Percentiles rank a stretch among this genome's conserved stretches.
phyloP scores from a whole-genome alignment of 176 grass and related monocot genomes.

The Lolium multiflorum region DNA sequence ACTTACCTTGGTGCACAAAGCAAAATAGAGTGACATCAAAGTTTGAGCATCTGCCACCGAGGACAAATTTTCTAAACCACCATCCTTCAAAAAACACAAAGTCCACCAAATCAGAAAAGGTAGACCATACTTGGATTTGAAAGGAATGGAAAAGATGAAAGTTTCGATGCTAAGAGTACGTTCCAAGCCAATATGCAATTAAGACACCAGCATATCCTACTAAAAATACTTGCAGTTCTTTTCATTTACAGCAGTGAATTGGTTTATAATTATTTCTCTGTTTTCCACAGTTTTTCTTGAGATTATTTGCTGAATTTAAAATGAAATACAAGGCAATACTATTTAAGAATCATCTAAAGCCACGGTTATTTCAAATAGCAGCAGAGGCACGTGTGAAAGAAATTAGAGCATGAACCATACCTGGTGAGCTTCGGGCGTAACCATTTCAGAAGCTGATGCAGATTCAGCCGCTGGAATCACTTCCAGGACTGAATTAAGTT shows the following conservation, averaged over 20 bases:
- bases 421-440: conserved; percentile 50
- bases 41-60: conserved; percentile 64
- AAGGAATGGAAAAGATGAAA: conserved; percentile 19
- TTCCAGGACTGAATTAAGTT: conserved; percentile 72
- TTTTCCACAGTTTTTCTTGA: background rate
- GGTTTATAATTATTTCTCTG: conserved; percentile 4
- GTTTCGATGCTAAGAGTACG: background rate
- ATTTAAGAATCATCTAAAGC: conserved; percentile 22
- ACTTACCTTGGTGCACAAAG: conserved; percentile 92
- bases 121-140: background rate
- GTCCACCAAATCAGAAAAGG: conserved; percentile 37
- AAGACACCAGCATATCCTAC: conserved; percentile 7
- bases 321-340: background rate
- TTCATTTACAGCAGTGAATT: conserved; percentile 10
- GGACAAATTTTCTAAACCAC: conserved; percentile 54
- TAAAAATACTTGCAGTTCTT: conserved; percentile 16
- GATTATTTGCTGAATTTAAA: background rate
- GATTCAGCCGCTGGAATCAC: conserved; percentile 52
- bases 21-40: conserved; percentile 94
- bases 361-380: conserved; percentile 29
- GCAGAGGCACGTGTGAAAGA: conserved; percentile 24
- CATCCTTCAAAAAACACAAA: conserved; percentile 62
- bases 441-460: conserved; percentile 41
- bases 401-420: conserved; percentile 50
- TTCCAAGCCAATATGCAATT: conserved; percentile 15